A percentile compares a stretch with the other conserved stretches of the same genome.
Conservation (phyloP, 768 basidiomycete species). For the Podaxis carcinomalis region DNA sequence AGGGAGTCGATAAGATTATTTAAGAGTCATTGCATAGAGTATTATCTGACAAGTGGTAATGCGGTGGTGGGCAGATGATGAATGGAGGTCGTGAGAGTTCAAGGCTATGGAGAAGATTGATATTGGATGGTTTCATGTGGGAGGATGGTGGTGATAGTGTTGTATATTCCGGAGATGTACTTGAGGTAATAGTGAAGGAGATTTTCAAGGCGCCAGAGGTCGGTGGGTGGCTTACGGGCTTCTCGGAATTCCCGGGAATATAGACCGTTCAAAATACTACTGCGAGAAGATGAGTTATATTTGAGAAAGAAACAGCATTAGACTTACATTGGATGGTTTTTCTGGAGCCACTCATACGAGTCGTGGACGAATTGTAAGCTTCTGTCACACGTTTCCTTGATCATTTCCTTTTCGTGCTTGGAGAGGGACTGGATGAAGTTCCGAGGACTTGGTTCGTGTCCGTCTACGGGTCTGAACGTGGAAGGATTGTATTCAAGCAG, state of each 20-base stretch:
- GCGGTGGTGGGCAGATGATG: not conserved
- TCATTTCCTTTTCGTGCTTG: constrained; percentile 16
- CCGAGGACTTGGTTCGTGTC: constrained; percentile 16
- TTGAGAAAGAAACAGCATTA: not conserved
- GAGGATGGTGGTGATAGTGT: constrained; percentile 12
- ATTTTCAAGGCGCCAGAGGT: constrained; percentile 12
- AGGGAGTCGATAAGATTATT: not conserved
- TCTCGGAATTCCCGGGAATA: constrained; percentile 17
- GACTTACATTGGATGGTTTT: not conserved
- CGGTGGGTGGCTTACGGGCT: constrained; percentile 15
- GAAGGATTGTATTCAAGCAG: constrained; percentile 38
- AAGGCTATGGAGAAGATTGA: not conserved
- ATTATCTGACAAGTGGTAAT: not conserved
- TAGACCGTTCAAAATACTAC: constrained; percentile 6
- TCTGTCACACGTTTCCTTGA: constrained; percentile 14
- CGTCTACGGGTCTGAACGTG: constrained; percentile 9
- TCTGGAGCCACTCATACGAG: constrained; percentile 9
- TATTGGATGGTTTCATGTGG: not conserved
- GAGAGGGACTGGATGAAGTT: constrained; percentile 25
- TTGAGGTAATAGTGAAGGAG: constrained; percentile 23
- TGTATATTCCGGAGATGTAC: constrained; percentile 16
- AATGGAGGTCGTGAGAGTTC: not conserved
- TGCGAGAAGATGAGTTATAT: not conserved
- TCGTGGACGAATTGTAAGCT: not conserved
- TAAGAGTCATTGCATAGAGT: not conserved